phyloP scores from a whole-genome alignment of 1,284 basidiomycete genomes.

The Prillingera fragicola region DNA sequence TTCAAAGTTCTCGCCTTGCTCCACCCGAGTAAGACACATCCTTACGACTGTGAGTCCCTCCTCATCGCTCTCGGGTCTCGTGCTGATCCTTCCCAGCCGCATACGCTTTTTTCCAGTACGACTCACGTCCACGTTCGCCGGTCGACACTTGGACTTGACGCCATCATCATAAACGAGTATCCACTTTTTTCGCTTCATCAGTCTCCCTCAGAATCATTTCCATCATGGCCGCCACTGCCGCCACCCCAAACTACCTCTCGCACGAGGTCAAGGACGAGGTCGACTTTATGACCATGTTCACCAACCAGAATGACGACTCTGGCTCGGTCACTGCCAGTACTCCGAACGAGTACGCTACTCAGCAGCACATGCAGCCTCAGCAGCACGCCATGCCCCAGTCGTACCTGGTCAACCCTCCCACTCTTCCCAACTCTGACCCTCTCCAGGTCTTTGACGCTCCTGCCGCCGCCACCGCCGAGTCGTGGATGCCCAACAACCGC shows the following conservation, averaged over 20 bases:
- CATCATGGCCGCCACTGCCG: conserved; percentile 2
- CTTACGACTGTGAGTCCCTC: not conserved
- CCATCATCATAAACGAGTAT: not conserved
- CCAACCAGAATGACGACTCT: conserved; percentile 16
- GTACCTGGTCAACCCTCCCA: not conserved
- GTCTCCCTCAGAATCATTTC: not conserved
- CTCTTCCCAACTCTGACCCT: conserved; percentile 6
- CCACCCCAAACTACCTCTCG: conserved; percentile 5
- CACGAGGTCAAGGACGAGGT: conserved; percentile 19
- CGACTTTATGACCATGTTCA: conserved; percentile 24
- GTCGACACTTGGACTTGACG: too few species aligned
- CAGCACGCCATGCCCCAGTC: not conserved
- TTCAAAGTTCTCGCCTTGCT: not conserved
- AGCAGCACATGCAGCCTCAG: too few species aligned
- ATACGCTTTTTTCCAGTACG: not conserved
- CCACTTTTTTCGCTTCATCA: not conserved
- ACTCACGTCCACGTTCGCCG: not conserved
- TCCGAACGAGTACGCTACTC: not conserved
- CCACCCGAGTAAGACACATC: too few species aligned
- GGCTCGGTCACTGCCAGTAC: too few species aligned
- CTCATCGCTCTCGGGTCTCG: too few species aligned
- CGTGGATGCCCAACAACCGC: not conserved
- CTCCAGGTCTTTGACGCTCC: conserved; percentile 8
- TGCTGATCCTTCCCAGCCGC: too few species aligned
- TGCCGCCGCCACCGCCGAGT: not conserved